Base-by-base conservation (phyloP, 2,329 filamentous ascomycete species). In the Chaetomiaceae sp. region DNA sequence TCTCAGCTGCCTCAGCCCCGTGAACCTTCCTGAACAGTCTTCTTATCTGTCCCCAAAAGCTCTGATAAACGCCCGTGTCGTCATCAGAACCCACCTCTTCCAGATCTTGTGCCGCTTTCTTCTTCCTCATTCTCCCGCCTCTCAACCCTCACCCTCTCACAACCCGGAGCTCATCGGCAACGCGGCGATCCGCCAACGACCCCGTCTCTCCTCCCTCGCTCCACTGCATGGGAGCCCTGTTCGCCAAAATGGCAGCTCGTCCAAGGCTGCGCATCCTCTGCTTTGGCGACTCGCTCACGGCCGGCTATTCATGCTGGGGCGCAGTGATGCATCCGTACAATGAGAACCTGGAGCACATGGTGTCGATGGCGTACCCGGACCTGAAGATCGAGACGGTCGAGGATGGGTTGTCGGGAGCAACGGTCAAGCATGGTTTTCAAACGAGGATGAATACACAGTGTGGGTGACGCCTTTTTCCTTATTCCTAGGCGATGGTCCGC, bases 281-380 rank as follows among this genome's bases (percentile, higher is more conserved):
- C 71, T 81, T 85, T 66, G 82, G 82, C 65, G 75, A 85, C 73
- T 84, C 80, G 34, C 75, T 87, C 41, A 86, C 83, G 5, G 73
- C 72, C 11, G 84, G 84, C 37, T 84, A 71, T 64, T 70, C 72
- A 27, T 48, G 58, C 53, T 68, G 59, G 41, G 79, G 77, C 18
- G 46, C 67, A 13, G 21, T 65, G 4, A 71, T 69, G 40, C 73
- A 80, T 54, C 81, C 84, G 0, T 87, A 86, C 68, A 72, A 73
- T 5, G 61, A 65, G 21, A 71, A 70, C 51, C 69, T 87, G 13
- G 61, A 70, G 55, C 63, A 74, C 48, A 72, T 72, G 53, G 70
- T 84, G 30, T 64, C 69, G 23, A 70, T 69, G 27, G 73, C 72
- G 1, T 75, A 81, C 43, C 66, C 67, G 2, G 62, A 64, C 33